Conservation (phyloP, 2,329 filamentous ascomycete genomes). For the Beauveria medogensis region DNA sequence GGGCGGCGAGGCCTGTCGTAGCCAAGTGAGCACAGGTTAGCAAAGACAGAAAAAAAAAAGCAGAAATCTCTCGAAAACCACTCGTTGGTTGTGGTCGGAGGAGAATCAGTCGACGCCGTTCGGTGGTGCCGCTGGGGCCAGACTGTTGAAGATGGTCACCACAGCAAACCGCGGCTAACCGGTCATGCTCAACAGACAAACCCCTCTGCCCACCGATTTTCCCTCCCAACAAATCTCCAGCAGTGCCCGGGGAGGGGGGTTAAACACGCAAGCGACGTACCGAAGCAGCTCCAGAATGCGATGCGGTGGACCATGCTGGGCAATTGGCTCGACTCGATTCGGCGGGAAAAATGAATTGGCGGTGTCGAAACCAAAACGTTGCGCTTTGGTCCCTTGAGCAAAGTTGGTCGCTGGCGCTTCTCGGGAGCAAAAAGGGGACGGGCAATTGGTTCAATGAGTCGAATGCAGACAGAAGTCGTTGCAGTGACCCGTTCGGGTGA, state of each 20-base stretch:
- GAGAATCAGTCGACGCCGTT: too few relatives aligned
- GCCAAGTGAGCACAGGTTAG: not conserved
- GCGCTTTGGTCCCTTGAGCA: not conserved
- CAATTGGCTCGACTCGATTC: constrained; percentile 3
- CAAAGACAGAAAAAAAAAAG: too few relatives aligned
- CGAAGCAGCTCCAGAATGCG: constrained; percentile 85
- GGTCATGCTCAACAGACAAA: not conserved
- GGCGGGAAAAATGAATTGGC: not conserved
- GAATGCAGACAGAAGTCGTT: not conserved
- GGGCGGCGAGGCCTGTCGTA: constrained; percentile 72
- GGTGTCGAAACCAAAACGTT: not conserved
- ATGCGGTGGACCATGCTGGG: constrained; percentile 54
- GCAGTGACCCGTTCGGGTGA: not conserved
- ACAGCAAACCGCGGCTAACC: not conserved
- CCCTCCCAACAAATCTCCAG: not conserved
- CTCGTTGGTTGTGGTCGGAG: too few relatives aligned
- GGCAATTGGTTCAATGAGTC: not conserved
- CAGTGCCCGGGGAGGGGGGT: not conserved
- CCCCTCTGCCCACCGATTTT: not conserved
- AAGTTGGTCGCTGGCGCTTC: not conserved
- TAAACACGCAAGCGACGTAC: constrained; percentile 43
- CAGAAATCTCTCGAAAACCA: too few relatives aligned
- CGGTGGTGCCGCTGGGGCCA: too few relatives aligned
- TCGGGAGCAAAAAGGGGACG: not conserved
- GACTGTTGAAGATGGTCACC: too few relatives aligned